Percentiles rank a stretch among this genome's conserved stretches.
phyloP scores from a whole-genome alignment of 345 rosid genomes.

The Rhodamnia rubescens region DNA sequence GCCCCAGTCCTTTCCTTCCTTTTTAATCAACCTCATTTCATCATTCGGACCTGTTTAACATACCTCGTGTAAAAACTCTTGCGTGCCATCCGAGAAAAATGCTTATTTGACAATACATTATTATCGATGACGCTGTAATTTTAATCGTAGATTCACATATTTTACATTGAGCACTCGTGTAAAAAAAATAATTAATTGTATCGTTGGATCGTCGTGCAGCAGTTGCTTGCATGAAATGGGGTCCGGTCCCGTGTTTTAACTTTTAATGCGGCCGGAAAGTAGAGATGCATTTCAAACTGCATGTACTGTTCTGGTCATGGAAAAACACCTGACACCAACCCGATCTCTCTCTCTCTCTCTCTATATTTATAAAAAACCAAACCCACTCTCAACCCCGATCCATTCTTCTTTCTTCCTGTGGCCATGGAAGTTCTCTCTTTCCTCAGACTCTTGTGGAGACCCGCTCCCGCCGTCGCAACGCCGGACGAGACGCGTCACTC shows the following conservation, averaged over 20 bases:
- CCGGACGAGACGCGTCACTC: not conserved
- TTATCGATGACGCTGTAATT: no score
- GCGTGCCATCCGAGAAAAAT: no score
- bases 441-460: conserved; percentile 1
- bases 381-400: not conserved
- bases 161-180: no score
- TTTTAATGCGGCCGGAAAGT: not conserved
- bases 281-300: not conserved
- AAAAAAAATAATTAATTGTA: no score
- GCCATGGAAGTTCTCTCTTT: conserved; percentile 6
- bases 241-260: no score
- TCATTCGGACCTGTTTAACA: no score
- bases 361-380: not conserved
- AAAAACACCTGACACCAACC: not conserved
- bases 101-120: no score
- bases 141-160: no score
- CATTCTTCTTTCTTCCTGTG: not conserved
- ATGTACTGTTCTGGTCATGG: not conserved
- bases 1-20: not conserved
- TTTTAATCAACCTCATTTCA: not conserved
- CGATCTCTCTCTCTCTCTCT: not conserved
- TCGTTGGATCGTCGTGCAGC: no score
- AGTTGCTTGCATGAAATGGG: no score
- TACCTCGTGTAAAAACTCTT: no score
- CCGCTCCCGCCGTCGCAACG: not conserved